A percentile compares a stretch with the other conserved stretches of the same genome.
phyloP scores from a whole-genome alignment of 139 green algal species.

The Coelastrella sp. region DNA sequence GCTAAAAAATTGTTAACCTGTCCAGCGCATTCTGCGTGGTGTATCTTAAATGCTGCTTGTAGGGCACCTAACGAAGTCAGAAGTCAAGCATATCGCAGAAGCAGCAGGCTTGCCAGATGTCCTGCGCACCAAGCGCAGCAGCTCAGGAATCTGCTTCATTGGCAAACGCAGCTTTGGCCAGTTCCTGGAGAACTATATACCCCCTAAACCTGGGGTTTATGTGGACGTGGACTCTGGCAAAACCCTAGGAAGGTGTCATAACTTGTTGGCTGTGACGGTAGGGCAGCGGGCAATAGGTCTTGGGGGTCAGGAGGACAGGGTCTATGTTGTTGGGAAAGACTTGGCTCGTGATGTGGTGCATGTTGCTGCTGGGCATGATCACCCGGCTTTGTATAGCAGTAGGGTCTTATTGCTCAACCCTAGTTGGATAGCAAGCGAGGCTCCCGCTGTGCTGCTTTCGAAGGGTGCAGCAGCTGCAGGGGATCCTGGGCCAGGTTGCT shows the following conservation, averaged over 20 bases:
- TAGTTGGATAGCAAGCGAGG: constrained; percentile 70
- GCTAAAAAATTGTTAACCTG: too few species aligned
- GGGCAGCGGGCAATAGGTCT: constrained; percentile 80
- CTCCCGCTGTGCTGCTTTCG: too few species aligned
- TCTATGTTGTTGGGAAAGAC: constrained; percentile 86
- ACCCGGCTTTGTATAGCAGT: constrained; percentile 72
- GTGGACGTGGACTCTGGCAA: constrained; percentile 64
- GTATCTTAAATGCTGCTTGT: background rate
- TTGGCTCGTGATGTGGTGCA: constrained; percentile 58
- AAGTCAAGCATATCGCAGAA: constrained; percentile 70
- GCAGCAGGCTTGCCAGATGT: constrained; percentile 51
- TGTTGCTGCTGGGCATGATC: constrained; percentile 68
- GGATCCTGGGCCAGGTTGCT: background rate
- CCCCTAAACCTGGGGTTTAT: constrained; percentile 64
- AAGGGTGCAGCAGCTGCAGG: too few species aligned
- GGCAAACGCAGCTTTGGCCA: constrained; percentile 80
- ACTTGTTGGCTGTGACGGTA: constrained; percentile 78
- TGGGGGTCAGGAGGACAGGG: constrained; percentile 61
- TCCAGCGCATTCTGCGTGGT: background rate
- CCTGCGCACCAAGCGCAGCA: constrained; percentile 64
- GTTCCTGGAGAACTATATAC: constrained; percentile 82
- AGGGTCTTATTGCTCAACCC: constrained; percentile 58
- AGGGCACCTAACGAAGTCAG: constrained; percentile 72
- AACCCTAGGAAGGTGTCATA: constrained; percentile 64
- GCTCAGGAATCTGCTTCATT: constrained; percentile 91